These are phyloP conservation scores for Cairneyella variabilis DNA, from an alignment of 495 filamentous ascomycete genomes.

Conservation along the genomic window DNA sequence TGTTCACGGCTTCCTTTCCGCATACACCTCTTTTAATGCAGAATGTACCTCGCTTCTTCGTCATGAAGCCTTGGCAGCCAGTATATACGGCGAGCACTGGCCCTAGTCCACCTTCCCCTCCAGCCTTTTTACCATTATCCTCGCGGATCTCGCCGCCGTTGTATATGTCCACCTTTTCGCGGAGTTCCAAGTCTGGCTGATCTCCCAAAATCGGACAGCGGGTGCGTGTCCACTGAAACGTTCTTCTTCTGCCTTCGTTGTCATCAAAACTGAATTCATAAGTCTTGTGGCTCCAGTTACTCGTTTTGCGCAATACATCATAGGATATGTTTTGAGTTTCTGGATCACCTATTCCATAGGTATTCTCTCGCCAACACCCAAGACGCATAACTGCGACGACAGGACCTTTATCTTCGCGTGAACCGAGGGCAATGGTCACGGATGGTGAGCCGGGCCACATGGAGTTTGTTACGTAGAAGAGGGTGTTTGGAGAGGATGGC, in stretches of 20 bases:
- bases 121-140: too few relatives aligned
- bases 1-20: neutral
- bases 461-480: constrained; percentile 3
- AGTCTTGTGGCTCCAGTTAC: neutral
- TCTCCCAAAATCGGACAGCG: neutral
- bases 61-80: constrained; percentile 2
- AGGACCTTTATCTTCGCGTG: neutral
- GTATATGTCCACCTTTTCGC: constrained; percentile 6
- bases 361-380: neutral
- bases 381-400: neutral
- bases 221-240: constrained; percentile 2
- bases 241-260: neutral
- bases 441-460: neutral
- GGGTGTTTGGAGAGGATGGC: neutral
- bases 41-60: constrained; percentile 3
- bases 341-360: neutral
- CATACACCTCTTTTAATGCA: neutral
- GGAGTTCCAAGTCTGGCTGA: constrained; percentile 15
- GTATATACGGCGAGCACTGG: constrained; percentile 11
- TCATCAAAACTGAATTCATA: constrained; percentile 6
- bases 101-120: neutral
- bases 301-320: neutral
- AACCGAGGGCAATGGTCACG: neutral
- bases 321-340: neutral
- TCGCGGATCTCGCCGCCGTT: too few relatives aligned